phyloP scores from a whole-genome alignment of 176 grass and related monocot genomes.

The Microstegium vimineum region DNA sequence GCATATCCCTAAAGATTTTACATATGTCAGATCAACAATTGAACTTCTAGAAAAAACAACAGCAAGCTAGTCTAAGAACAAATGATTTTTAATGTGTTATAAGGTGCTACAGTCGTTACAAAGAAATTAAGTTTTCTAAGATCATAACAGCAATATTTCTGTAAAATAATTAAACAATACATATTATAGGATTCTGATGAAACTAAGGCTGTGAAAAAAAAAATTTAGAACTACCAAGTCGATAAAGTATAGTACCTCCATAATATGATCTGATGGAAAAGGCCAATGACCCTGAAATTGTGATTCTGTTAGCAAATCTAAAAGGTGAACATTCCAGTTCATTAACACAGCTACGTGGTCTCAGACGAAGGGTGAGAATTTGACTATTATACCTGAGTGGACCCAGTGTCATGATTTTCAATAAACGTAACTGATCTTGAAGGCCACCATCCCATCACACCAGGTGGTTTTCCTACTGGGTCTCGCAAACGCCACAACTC shows the following conservation, averaged over 20 bases:
- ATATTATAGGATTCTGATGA: neutral
- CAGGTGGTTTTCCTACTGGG: conserved; percentile 71
- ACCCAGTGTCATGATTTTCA: conserved; percentile 97
- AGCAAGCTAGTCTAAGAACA: neutral
- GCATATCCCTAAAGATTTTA: conserved; percentile 74
- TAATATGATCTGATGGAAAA: conserved; percentile 82
- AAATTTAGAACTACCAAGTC: neutral
- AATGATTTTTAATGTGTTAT: neutral
- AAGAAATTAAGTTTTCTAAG: neutral
- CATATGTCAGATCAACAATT: neutral
- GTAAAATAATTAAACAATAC: neutral
- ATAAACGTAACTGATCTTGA: conserved; percentile 95
- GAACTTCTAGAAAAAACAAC: neutral
- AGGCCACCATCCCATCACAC: conserved; percentile 92
- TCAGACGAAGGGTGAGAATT: neutral
- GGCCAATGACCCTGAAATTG: conserved; percentile 92
- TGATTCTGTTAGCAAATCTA: conserved; percentile 4
- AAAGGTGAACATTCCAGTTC: neutral
- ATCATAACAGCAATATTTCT: neutral
- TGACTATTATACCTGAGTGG: conserved; percentile 69
- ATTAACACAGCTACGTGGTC: neutral
- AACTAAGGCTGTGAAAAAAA: neutral
- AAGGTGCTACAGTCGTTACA: neutral
- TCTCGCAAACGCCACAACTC: conserved; percentile 86
- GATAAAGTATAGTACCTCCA: conserved; percentile 63